phyloP scores from a whole-genome alignment of 176 grass and related monocot genomes.

The Sorghum bicolor region Sorghum_bicolor_NCBIv3 NC_012870.2:2528001-2528500 shows the following conservation, averaged over 20 bases:
- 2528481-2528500: neutral
- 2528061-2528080: too few species aligned
- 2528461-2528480: neutral
- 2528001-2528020: neutral
- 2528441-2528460: neutral
- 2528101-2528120: too few species aligned
- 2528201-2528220: neutral
- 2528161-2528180: too few species aligned
- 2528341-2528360: slow-evolving; percentile 27
- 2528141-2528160: too few species aligned
- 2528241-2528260: neutral
- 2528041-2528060: too few species aligned
- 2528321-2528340: neutral
- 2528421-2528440: neutral
- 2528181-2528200: slow-evolving; percentile 1
- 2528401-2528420: neutral
- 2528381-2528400: neutral
- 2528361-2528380: neutral
- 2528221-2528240: slow-evolving; percentile 12
- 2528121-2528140: too few species aligned
- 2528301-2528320: neutral
- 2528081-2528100: too few species aligned
- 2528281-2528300: neutral
- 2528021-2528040: too few species aligned
- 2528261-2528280: neutral